phyloP scores from a whole-genome alignment of 305 asterid genomes.

The Fraxinus greggii region DNA sequence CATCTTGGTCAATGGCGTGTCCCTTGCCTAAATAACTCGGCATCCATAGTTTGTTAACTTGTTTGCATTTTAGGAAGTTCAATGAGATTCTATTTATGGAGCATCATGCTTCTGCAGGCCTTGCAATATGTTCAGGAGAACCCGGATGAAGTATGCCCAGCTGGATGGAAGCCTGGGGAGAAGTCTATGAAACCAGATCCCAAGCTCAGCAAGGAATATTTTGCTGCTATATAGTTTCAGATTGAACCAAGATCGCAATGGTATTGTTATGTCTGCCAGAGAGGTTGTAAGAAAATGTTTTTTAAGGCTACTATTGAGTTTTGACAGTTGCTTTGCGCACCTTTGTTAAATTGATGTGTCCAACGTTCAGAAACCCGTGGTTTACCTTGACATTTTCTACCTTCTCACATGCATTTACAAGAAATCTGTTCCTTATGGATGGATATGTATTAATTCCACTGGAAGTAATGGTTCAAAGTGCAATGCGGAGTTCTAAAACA shows the following conservation, averaged over 20 bases:
- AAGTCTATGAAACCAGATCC: conserved; percentile 98
- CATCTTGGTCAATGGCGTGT: neutral
- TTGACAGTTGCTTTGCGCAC: neutral
- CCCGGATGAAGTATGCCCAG: conserved; percentile 99
- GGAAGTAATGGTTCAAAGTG: neutral
- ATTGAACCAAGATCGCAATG: neutral
- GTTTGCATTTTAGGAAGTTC: neutral
- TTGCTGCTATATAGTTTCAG: conserved; percentile 58
- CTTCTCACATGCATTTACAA: neutral
- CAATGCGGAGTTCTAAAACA: neutral
- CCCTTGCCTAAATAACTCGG: neutral
- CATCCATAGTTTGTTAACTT: neutral
- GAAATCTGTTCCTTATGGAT: neutral
- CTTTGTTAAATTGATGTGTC: neutral
- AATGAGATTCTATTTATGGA: neutral
- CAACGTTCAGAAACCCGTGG: neutral
- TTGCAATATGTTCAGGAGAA: conserved; percentile 91
- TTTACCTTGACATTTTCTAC: neutral
- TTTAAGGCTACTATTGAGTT: conserved; percentile 19
- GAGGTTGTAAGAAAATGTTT: conserved; percentile 28
- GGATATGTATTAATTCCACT: neutral
- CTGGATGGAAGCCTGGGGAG: conserved; percentile 99
- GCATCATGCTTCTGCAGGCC: conserved; percentile 45
- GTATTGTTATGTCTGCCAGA: conserved; percentile 17
- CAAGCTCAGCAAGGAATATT: conserved; percentile 96